These are phyloP conservation scores for Aspergillus aculeatus DNA, from an alignment of 2,329 filamentous ascomycete genomes.

Conservation along the genomic window DNA sequence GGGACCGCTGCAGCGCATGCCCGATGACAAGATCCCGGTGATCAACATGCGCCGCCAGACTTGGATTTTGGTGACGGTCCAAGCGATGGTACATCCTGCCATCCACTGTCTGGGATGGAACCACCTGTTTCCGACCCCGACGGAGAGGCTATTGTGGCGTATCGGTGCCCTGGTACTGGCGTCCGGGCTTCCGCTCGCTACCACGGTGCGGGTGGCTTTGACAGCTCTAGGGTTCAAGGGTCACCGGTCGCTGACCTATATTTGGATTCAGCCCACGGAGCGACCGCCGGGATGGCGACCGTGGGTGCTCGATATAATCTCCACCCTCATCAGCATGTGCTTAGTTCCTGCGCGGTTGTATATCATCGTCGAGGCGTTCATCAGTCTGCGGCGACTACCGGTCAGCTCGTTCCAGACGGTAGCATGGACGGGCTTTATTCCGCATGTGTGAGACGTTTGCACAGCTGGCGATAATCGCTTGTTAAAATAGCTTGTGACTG, in stretches of 20 bases:
- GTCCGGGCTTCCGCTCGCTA: neutral
- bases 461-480: too few species aligned
- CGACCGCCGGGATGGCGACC: neutral
- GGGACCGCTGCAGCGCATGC: neutral
- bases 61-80: conserved; percentile 1
- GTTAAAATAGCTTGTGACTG: neutral
- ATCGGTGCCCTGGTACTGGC: neutral
- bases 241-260: neutral
- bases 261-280: neutral
- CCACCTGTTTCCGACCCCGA: conserved; percentile 4
- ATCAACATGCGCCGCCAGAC: neutral
- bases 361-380: conserved; percentile 4
- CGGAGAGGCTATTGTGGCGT: neutral
- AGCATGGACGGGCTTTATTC: conserved; percentile 13
- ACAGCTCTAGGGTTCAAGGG: neutral
- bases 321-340: neutral
- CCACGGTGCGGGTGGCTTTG: neutral
- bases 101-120: conserved; percentile 4
- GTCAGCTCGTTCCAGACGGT: conserved; percentile 17
- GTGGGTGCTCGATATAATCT: conserved; percentile 1
- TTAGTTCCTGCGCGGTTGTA: conserved; percentile 1
- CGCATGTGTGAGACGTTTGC: neutral
- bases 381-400: neutral
- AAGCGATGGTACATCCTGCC: conserved; percentile 3
- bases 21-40: conserved; percentile 1